phyloP scores from a whole-genome alignment of 805 yeast genomes.

The Hanseniaspora lachancei region DNA sequence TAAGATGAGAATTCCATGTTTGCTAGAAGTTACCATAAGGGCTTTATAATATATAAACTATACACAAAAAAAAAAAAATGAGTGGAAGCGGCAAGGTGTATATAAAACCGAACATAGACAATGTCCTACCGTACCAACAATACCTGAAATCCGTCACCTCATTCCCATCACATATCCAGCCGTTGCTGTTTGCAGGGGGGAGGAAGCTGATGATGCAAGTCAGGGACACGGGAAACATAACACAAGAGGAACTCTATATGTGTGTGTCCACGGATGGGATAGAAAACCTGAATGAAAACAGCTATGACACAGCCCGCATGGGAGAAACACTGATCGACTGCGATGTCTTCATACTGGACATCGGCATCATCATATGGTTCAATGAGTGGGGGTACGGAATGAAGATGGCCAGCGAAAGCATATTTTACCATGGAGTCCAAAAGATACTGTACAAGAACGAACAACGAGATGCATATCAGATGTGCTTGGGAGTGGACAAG shows the following conservation, averaged over 20 bases:
- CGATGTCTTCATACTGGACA: constrained; percentile 30
- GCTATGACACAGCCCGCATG: not conserved
- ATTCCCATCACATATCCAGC: constrained; percentile 13
- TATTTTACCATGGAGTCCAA: constrained; percentile 25
- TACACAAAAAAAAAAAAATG: constrained; percentile 13
- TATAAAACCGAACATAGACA: constrained; percentile 29
- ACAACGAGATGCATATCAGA: not conserved
- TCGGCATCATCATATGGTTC: constrained; percentile 31
- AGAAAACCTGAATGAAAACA: constrained; percentile 1
- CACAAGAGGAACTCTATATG: not conserved
- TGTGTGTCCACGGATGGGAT: not conserved
- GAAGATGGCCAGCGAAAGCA: constrained; percentile 26
- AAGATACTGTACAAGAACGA: constrained; percentile 10
- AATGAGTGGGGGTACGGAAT: constrained; percentile 27
- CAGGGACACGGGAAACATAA: constrained; percentile 11
- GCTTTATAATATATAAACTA: too few relatives aligned
- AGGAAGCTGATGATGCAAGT: constrained; percentile 25
- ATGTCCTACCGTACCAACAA: constrained; percentile 25
- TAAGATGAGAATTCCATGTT: too few relatives aligned
- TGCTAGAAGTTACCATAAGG: too few relatives aligned
- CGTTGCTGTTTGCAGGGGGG: constrained; percentile 32
- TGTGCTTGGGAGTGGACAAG: constrained; percentile 1
- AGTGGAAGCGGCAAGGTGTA: constrained; percentile 19
- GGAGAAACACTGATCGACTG: not conserved
- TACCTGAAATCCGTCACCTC: constrained; percentile 25